These are phyloP conservation scores for Saccharomyces hybrid DNA, from an alignment of 1,139 yeast genomes.

Conservation along the genomic window DNA sequence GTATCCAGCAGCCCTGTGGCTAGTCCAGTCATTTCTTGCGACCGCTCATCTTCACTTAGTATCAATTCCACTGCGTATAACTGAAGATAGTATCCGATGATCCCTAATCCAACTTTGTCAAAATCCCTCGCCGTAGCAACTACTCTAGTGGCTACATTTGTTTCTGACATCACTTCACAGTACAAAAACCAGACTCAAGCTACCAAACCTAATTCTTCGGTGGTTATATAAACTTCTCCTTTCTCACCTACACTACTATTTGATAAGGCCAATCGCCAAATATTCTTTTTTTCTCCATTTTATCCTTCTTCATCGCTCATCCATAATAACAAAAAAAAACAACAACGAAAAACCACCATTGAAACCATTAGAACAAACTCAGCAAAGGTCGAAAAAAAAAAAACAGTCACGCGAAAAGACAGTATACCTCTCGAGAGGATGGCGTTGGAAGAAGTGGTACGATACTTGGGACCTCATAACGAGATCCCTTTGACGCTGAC, in stretches of 20 bases:
- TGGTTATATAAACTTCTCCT: neutral
- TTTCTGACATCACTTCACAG: neutral
- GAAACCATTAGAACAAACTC: neutral
- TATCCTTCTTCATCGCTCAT: neutral
- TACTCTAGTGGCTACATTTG: constrained; percentile 8
- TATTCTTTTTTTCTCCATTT: neutral
- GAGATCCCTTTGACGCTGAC: neutral
- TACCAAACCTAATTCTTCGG: neutral
- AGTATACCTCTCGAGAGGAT: neutral
- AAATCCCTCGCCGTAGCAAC: constrained; percentile 21
- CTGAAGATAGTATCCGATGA: constrained; percentile 27
- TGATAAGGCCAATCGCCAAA: neutral
- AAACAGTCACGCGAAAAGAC: neutral
- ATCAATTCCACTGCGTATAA: constrained; percentile 26
- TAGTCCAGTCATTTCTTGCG: constrained; percentile 17
- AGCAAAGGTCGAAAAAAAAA: neutral
- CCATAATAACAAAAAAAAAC: neutral
- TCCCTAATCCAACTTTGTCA: constrained; percentile 19
- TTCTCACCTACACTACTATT: neutral
- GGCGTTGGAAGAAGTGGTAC: neutral
- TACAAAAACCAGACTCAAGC: neutral
- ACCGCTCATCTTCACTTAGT: constrained; percentile 15
- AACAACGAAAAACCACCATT: neutral
- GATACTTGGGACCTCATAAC: neutral
- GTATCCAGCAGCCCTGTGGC: constrained; percentile 23